A percentile compares a stretch with the other conserved stretches of the same genome.
Conservation (phyloP, 1,284 basidiomycete species). For the Tilletiopsis washingtonensis region DNA sequence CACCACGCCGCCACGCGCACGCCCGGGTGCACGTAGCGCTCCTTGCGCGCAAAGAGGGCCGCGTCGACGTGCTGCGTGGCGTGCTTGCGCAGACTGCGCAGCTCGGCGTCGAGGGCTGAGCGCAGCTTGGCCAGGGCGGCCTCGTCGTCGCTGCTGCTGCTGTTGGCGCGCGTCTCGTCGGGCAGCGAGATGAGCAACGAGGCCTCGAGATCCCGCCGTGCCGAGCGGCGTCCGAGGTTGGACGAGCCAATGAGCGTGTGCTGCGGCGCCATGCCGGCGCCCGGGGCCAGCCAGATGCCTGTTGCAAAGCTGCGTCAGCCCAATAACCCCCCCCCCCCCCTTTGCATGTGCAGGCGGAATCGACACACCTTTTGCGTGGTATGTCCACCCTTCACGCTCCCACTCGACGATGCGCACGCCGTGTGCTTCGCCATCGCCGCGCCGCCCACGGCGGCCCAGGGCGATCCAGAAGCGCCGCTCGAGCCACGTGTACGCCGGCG, state of each 20-base stretch:
- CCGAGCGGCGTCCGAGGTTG: constrained; percentile 86
- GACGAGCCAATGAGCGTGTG: constrained; percentile 84
- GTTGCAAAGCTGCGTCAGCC: constrained; percentile 4
- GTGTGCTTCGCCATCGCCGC: background rate
- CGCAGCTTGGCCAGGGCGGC: too few species aligned
- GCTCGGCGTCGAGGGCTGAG: constrained; percentile 50
- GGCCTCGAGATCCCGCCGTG: constrained; percentile 84
- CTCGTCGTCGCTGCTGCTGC: background rate
- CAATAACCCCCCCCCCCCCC: background rate
- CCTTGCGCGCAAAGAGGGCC: constrained; percentile 50
- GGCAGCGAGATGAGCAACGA: constrained; percentile 75
- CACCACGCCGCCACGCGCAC: constrained; percentile 39
- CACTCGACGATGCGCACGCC: constrained; percentile 58
- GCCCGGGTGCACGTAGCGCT: constrained; percentile 62
- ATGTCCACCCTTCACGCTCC: constrained; percentile 88
- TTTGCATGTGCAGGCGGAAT: background rate
- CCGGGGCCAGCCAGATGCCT: constrained; percentile 77
- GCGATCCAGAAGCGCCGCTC: constrained; percentile 72
- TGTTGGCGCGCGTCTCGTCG: constrained; percentile 13
- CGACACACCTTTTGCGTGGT: constrained; percentile 82
- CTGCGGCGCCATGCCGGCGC: constrained; percentile 13
- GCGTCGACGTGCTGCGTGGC: constrained; percentile 51
- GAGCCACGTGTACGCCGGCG: constrained; percentile 84
- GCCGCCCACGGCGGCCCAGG: constrained; percentile 50
- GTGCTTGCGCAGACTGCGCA: constrained; percentile 49